Evolutionary conservation across 2,329 filamentous ascomycete genomes (phyloP).

Genomic region (Pseudogymnoascus sp.): DNA sequence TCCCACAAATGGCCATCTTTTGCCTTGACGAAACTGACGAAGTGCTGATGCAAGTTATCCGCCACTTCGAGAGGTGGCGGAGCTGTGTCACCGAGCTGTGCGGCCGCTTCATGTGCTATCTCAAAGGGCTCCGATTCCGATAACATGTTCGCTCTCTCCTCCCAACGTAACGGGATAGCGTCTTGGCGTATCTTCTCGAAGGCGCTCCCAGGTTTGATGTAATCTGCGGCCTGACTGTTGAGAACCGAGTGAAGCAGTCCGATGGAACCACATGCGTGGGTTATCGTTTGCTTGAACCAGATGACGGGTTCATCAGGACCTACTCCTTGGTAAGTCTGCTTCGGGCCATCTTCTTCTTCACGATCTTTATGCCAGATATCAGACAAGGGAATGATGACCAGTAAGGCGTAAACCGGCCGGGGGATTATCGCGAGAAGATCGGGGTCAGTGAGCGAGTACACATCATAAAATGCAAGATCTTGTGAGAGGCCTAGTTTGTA

Average conservation of each 20-base stretch:
- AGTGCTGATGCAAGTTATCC: constrained; percentile 84
- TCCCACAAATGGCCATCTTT: constrained; percentile 62
- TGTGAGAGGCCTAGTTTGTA: constrained; percentile 75
- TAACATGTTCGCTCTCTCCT: constrained; percentile 61
- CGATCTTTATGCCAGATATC: constrained; percentile 72
- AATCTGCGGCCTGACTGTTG: constrained; percentile 59
- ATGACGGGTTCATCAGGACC: constrained; percentile 68
- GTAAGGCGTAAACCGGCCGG: constrained; percentile 76
- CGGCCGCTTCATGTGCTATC: constrained; percentile 69
- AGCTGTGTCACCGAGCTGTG: constrained; percentile 66
- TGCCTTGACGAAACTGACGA: constrained; percentile 85
- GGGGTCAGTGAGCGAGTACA: constrained; percentile 82
- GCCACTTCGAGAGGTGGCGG: constrained; percentile 59
- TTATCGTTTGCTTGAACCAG: constrained; percentile 94
- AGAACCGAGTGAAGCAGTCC: constrained; percentile 73
- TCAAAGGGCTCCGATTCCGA: constrained; percentile 75
- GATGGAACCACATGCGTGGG: constrained; percentile 88
- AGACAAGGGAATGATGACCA: constrained; percentile 86
- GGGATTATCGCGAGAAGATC: constrained; percentile 81
- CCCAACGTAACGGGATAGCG: constrained; percentile 61
- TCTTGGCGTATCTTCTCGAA: constrained; percentile 58
- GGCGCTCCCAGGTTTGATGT: constrained; percentile 23
- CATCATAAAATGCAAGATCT: constrained; percentile 76
- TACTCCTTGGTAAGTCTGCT: constrained; percentile 56
- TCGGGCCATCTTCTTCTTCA: constrained; percentile 60